Evolutionary conservation across 2,329 filamentous ascomycete genomes (phyloP).

Genomic region (Paraconiothyrium sp.): DNA sequence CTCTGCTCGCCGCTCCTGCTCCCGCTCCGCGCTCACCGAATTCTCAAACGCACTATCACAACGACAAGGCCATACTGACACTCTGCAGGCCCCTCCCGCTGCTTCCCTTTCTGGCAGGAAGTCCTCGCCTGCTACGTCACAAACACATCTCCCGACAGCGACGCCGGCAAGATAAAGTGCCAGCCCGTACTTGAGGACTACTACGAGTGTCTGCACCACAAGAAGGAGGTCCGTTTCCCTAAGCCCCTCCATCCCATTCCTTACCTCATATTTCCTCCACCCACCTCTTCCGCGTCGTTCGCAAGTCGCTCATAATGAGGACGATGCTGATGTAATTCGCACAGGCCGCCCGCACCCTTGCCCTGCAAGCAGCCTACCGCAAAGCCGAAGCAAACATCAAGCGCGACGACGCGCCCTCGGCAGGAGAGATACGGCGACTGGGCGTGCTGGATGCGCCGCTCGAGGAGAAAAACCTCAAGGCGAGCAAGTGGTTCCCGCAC

Average conservation of each 20-base stretch:
- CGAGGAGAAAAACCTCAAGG: slow-evolving; percentile 70
- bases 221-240: slow-evolving; percentile 82
- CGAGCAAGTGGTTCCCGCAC: slow-evolving; percentile 55
- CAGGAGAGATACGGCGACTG: slow-evolving; percentile 86
- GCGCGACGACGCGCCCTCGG: slow-evolving; percentile 81
- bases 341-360: slow-evolving; percentile 79
- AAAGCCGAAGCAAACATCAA: slow-evolving; percentile 77
- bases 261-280: slow-evolving; percentile 17
- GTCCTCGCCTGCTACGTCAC: slow-evolving; percentile 97
- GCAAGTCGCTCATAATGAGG: no score
- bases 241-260: not conserved
- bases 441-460: slow-evolving; percentile 81
- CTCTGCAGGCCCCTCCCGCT: slow-evolving; percentile 73
- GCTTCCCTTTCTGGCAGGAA: slow-evolving; percentile 99
- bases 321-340: not conserved
- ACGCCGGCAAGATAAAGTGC: slow-evolving; percentile 88
- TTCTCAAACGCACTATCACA: not conserved
- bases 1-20: not conserved
- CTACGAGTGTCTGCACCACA: slow-evolving; percentile 98
- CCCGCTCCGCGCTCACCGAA: not conserved
- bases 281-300: not conserved
- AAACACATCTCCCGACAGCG: slow-evolving; percentile 82
- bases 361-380: slow-evolving; percentile 85
- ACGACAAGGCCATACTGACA: not conserved
- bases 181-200: slow-evolving; percentile 89